Evolutionary conservation across 2,329 filamentous ascomycete genomes (phyloP), one percentile per base, ranked within the genome.

Genomic region (Drechslerella stenobrocha): DNA sequence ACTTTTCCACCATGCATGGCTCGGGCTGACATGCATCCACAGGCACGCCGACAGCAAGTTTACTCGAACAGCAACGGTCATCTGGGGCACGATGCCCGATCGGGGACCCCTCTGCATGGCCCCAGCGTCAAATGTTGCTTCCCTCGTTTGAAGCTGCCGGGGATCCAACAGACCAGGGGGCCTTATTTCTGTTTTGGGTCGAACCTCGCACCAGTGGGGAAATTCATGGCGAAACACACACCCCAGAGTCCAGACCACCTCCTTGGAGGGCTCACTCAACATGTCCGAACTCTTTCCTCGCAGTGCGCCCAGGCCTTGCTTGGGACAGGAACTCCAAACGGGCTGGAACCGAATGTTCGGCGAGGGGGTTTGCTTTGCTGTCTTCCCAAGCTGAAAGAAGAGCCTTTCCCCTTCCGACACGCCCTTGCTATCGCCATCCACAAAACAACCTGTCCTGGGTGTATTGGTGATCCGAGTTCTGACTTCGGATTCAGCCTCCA

Each of bases 331-430:
- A n/a, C n/a, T 42, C 37, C n/a, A 42, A 42, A 42, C 37, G 37
- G 13, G 4, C 22, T 42, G 28, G 11, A 30, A 30, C 28, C 5
- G 28, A 30, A 30, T 30, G 28, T 30, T 30, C 28, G 28, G 28
- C 11, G 28, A 30, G 44, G 45, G 28, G 51, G 37, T 11, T 20
- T 18, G 15, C 18, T 42, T 42, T 7, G n/a, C n/a, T n/a, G n/a
- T n/a, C n/a, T n/a, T 28, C 11, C 13, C 40, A 30, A 24, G 52
- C 48, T 58, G 59, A 59, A 66, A 66, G 58, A 53, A 50, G 61
- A 66, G 52, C 61, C 34, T 50, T 66, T 55, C 61, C 53, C 48
- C 48, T 59, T 66, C 53, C 35, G 46, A 58, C 60, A 53, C 9
- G 52, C 53, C 52, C 22, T 52, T 46, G 37, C 37, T 42, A 42